A percentile compares a stretch with the other conserved stretches of the same genome.
Evolutionary conservation across 2,329 filamentous ascomycete species (phyloP).

Genomic region (Diaporthe ilicicola): DNA sequence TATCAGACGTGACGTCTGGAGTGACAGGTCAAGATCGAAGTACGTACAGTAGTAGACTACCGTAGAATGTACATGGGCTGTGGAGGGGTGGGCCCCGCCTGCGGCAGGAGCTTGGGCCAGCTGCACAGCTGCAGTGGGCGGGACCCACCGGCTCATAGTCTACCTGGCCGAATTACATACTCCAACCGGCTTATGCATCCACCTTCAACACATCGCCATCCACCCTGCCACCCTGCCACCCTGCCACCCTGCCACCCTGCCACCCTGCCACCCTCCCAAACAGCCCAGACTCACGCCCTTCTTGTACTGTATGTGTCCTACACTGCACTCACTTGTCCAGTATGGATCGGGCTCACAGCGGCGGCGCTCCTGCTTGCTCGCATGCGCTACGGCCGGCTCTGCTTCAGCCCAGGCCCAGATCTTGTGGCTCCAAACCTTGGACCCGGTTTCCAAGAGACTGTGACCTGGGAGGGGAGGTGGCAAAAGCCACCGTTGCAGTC

Average conservation of each 20-base stretch:
- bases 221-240: not conserved
- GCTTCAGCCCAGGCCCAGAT: not conserved
- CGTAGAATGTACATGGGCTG: not conserved
- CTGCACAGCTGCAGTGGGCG: not conserved
- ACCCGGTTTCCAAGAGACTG: slow-evolving; percentile 4
- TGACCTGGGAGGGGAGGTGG: not conserved
- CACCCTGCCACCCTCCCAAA: not conserved
- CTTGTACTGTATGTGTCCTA: not conserved
- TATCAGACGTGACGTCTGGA: slow-evolving; percentile 19
- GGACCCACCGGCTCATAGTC: not conserved
- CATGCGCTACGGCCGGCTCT: not conserved
- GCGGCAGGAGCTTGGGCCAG: slow-evolving; percentile 9
- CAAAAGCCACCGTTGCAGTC: slow-evolving; percentile 13
- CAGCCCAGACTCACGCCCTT: not conserved
- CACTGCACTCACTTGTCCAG: not conserved
- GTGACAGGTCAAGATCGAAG: slow-evolving; percentile 3
- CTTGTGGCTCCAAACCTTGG: not conserved
- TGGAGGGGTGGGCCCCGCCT: slow-evolving; percentile 12
- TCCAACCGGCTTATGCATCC: not conserved
- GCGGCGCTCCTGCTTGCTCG: too few species aligned
- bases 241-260: not conserved
- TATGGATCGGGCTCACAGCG: not conserved
- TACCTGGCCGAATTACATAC: not conserved
- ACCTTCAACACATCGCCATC: not conserved
- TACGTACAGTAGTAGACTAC: not conserved